A percentile compares a stretch with the other conserved stretches of the same genome.
Conservation (phyloP, 2,329 filamentous ascomycete species). For the Penicillium sp. region DNA sequence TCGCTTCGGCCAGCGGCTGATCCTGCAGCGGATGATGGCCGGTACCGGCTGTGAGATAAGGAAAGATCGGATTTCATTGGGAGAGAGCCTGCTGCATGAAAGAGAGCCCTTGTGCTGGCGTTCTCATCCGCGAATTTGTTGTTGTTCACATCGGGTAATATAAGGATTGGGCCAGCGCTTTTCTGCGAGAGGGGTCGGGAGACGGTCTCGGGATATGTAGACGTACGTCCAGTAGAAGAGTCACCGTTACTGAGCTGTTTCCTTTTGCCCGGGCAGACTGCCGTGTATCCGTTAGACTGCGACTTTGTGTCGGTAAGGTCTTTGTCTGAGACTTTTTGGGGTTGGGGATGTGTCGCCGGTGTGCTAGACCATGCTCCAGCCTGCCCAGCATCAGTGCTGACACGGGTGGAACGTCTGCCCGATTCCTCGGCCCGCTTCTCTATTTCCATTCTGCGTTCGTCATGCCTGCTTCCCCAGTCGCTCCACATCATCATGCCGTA, state of each 20-base stretch:
- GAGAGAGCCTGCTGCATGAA: conserved; percentile 30
- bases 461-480: conserved; percentile 84
- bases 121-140: conserved; percentile 31
- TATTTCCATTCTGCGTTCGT: conserved; percentile 65
- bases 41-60: conserved; percentile 18
- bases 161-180: conserved; percentile 26
- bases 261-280: conserved; percentile 15
- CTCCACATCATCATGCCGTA: conserved; percentile 81
- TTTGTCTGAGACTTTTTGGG: background rate
- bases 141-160: conserved; percentile 33
- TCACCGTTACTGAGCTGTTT: conserved; percentile 1
- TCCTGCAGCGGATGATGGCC: conserved; percentile 26
- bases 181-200: conserved; percentile 21
- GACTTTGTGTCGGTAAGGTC: background rate
- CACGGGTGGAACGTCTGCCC: conserved; percentile 24
- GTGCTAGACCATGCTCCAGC: conserved; percentile 27
- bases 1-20: conserved; percentile 33
- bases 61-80: conserved; percentile 25
- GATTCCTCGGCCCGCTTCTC: conserved; percentile 26
- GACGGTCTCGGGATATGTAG: conserved; percentile 9
- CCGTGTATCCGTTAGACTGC: background rate
- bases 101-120: conserved; percentile 36
- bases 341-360: conserved; percentile 10
- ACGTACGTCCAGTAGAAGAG: background rate
- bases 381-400: conserved; percentile 30